Evolutionary conservation across 495 filamentous ascomycete genomes (phyloP).

Genomic region (Recurvomyces mirabilis): DNA sequence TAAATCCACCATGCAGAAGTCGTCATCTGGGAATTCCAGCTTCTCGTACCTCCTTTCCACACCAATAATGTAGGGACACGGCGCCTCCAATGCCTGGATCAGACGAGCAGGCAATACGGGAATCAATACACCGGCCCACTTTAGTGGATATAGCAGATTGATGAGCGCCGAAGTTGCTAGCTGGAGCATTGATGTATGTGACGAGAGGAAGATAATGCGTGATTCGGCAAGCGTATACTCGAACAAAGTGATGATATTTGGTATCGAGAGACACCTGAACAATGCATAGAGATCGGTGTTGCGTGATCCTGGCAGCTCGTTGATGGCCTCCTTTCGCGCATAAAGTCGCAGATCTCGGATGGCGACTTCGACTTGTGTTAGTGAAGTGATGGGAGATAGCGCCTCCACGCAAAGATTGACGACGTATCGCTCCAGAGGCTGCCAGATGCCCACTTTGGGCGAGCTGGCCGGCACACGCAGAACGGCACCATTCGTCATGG

Average conservation of each 20-base stretch:
- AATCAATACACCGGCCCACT: constrained; percentile 88
- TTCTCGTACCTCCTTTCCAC: constrained; percentile 90
- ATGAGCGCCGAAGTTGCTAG: constrained; percentile 74
- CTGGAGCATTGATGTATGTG: constrained; percentile 92
- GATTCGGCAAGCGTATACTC: constrained; percentile 91
- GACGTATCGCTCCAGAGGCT: constrained; percentile 91
- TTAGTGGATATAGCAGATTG: constrained; percentile 77
- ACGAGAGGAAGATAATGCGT: constrained; percentile 90
- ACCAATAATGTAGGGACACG: constrained; percentile 93
- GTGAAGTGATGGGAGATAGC: constrained; percentile 77
- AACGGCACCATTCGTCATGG: constrained; percentile 82
- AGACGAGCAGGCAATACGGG: constrained; percentile 80
- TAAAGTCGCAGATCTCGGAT: constrained; percentile 85
- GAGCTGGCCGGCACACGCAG: constrained; percentile 77
- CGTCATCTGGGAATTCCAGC: constrained; percentile 86
- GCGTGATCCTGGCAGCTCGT: constrained; percentile 86
- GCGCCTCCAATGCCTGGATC: constrained; percentile 81
- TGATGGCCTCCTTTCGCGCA: constrained; percentile 81
- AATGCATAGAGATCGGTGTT: constrained; percentile 90
- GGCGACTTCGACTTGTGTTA: constrained; percentile 88
- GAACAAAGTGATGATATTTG: constrained; percentile 83
- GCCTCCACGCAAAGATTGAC: constrained; percentile 96
- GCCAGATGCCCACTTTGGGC: constrained; percentile 88
- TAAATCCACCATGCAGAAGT: constrained; percentile 88
- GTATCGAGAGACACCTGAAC: constrained; percentile 77